A percentile compares a stretch with the other conserved stretches of the same genome.
Conservation (phyloP, 2,329 filamentous ascomycete species). For the Thelonectria olida region DNA sequence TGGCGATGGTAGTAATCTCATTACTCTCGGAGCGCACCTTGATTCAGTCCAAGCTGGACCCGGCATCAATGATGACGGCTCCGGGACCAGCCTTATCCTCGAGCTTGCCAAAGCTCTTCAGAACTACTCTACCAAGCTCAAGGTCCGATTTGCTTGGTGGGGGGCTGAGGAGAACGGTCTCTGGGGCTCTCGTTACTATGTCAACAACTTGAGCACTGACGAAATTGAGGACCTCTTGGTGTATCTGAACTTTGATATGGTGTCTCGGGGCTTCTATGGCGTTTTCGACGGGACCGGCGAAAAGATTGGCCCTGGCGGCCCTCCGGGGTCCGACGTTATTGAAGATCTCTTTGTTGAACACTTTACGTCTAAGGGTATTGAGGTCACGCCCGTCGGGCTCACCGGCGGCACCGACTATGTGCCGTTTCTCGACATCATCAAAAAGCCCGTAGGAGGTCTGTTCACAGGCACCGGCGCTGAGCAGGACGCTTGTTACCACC, state of each 20-base stretch:
- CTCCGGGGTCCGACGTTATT: conserved; percentile 44
- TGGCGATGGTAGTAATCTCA: conserved; percentile 53
- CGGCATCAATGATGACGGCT: conserved; percentile 58
- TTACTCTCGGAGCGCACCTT: conserved; percentile 54
- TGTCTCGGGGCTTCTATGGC: conserved; percentile 46
- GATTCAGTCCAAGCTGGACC: conserved; percentile 55
- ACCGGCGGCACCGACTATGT: conserved; percentile 68
- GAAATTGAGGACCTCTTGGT: conserved; percentile 47
- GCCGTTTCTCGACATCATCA: conserved; percentile 63
- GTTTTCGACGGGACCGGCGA: conserved; percentile 48
- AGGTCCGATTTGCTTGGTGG: conserved; percentile 56
- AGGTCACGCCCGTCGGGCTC: conserved; percentile 38
- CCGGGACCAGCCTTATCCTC: conserved; percentile 51
- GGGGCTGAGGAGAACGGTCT: conserved; percentile 56
- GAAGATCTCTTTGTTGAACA: conserved; percentile 47
- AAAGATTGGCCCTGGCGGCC: conserved; percentile 48
- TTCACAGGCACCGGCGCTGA: conserved; percentile 59
- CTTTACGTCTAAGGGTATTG: conserved; percentile 44
- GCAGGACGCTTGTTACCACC: conserved; percentile 43
- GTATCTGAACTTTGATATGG: conserved; percentile 56
- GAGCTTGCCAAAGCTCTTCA: conserved; percentile 51
- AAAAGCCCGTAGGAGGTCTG: conserved; percentile 63
- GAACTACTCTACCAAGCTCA: conserved; percentile 47
- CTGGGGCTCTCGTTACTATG: conserved; percentile 47
- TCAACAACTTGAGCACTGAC: conserved; percentile 43